A percentile compares a stretch with the other conserved stretches of the same genome.
These are phyloP conservation scores for Populus hybrid DNA, from an alignment of 441 rosid genomes.

Conservation along the genomic window DNA sequence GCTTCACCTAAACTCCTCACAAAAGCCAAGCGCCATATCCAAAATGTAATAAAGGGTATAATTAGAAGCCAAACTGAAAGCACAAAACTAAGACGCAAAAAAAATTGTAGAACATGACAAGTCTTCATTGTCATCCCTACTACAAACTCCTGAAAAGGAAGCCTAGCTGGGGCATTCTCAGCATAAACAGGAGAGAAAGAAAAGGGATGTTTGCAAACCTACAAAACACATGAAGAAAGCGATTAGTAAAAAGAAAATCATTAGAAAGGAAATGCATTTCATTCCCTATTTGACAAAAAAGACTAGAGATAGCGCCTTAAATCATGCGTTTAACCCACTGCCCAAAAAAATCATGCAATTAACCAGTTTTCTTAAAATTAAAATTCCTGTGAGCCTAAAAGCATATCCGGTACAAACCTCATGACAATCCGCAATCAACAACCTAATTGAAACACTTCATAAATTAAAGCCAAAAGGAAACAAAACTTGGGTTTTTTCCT, in stretches of 20 bases:
- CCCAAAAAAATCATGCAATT: conserved; percentile 3
- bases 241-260: background rate
- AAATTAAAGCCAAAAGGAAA: background rate
- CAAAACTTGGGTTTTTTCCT: no score
- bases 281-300: background rate
- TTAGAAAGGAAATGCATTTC: background rate
- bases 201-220: conserved; percentile 98
- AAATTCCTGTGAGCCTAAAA: background rate
- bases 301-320: background rate
- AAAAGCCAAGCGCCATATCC: conserved; percentile 98
- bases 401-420: background rate
- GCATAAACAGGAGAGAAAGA: conserved; percentile 98
- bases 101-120: conserved; percentile 88
- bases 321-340: background rate
- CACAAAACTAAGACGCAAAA: conserved; percentile 90
- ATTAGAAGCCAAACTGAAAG: conserved; percentile 97
- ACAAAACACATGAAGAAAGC: conserved; percentile 19
- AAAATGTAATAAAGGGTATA: conserved; percentile 93
- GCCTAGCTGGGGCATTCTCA: conserved; percentile 92
- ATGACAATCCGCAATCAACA: background rate
- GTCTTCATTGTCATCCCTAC: conserved; percentile 94
- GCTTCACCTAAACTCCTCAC: conserved; percentile 94
- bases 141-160: conserved; percentile 96
- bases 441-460: background rate
- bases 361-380: conserved; percentile 8